Evolutionary conservation across 768 basidiomycete species (phyloP).

Genomic region (Tricholoma saponaceum): DNA sequence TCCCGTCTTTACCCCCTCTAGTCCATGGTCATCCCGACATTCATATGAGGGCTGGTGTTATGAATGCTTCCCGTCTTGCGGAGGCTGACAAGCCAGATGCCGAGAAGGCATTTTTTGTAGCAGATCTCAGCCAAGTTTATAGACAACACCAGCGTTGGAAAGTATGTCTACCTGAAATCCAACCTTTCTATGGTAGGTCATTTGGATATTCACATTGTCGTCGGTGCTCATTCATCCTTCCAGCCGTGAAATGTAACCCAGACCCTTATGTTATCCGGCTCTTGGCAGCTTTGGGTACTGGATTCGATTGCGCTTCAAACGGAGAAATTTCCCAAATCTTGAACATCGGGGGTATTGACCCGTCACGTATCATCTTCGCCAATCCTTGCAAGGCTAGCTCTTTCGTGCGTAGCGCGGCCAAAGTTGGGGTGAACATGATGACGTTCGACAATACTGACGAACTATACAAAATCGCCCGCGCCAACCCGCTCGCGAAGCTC

Average conservation of each 20-base stretch:
- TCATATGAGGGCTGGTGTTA: constrained; percentile 75
- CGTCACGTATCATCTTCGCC: constrained; percentile 90
- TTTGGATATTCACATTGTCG: constrained; percentile 3
- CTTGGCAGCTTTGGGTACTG: constrained; percentile 83
- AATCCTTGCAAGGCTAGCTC: constrained; percentile 98
- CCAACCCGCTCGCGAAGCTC: constrained; percentile 78
- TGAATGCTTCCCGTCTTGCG: constrained; percentile 52
- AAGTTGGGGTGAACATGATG: constrained; percentile 83
- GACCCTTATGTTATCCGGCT: constrained; percentile 92
- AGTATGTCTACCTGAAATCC: constrained; percentile 72
- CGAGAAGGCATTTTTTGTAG: constrained; percentile 95
- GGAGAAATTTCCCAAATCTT: constrained; percentile 86
- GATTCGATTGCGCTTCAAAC: constrained; percentile 97
- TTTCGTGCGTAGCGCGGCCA: constrained; percentile 84
- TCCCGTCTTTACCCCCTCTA: constrained; percentile 65
- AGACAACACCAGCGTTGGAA: constrained; percentile 83
- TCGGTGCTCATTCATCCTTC: constrained; percentile 6
- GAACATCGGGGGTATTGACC: constrained; percentile 64
- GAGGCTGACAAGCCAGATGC: constrained; percentile 62
- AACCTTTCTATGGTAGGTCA: constrained; percentile 86
- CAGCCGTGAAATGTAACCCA: constrained; percentile 98
- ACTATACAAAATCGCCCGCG: constrained; percentile 84
- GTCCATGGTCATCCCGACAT: constrained; percentile 65
- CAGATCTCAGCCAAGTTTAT: constrained; percentile 87
- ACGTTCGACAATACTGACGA: constrained; percentile 99